phyloP scores from a whole-genome alignment of 1,139 yeast genomes.

The Meyerozyma sp. region DNA sequence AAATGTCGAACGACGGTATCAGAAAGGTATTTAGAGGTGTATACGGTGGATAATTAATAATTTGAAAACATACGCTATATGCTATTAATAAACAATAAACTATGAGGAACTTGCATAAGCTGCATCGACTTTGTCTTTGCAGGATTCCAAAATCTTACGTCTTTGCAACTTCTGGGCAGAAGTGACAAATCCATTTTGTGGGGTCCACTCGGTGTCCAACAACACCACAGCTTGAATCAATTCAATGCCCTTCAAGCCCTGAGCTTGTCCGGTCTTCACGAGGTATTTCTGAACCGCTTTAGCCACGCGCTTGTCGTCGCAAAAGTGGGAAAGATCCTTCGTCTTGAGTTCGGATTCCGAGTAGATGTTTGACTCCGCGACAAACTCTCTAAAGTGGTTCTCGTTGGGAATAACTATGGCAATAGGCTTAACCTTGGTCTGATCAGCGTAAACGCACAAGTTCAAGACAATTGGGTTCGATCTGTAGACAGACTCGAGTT shows the following conservation, averaged over 20 bases:
- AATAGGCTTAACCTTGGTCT: constrained; percentile 78
- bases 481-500: constrained; percentile 81
- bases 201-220: constrained; percentile 94
- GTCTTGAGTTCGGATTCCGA: constrained; percentile 44
- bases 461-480: constrained; percentile 73
- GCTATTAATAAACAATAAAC: neutral
- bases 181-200: constrained; percentile 89
- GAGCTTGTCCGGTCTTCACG: constrained; percentile 69
- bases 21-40: constrained; percentile 45
- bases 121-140: constrained; percentile 52
- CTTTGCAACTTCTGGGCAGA: constrained; percentile 97
- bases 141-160: constrained; percentile 74
- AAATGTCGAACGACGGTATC: constrained; percentile 27
- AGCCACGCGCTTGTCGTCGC: constrained; percentile 54
- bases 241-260: constrained; percentile 85
- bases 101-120: constrained; percentile 31
- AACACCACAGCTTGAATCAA: constrained; percentile 73
- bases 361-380: constrained; percentile 52
- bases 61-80: neutral
- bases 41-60: constrained; percentile 13
- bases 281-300: constrained; percentile 55
- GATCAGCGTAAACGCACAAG: constrained; percentile 92
- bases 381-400: constrained; percentile 47
- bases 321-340: constrained; percentile 39
- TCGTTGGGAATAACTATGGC: constrained; percentile 87